Evolutionary conservation across 2,329 filamentous ascomycete genomes (phyloP), one percentile per base, ranked within the genome.

Genomic region (Ophiocordyceps camponoti-rufipedis): DNA sequence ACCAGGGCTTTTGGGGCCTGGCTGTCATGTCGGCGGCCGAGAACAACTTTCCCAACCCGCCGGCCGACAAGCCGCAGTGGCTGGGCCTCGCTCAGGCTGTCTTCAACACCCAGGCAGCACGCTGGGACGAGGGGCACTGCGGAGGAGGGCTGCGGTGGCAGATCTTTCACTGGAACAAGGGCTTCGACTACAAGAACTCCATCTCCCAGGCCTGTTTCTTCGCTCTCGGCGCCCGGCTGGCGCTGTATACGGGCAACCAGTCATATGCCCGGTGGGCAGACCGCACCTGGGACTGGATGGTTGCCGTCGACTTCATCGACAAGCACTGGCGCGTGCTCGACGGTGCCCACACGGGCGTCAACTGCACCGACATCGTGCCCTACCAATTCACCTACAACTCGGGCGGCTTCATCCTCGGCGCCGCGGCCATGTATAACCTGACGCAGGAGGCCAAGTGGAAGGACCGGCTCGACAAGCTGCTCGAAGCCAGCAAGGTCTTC

Each of bases 71-170:
- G 53, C 80, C 80, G 2, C 67, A 75, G 53, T 85, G 81, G 76
- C 68, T 85, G 11, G 75, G 78, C 5, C 71, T 91, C 12, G 83
- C 80, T 2, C 78, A 87, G 57, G 82, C 80, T 44, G 82, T 86
- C 29, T 93, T 91, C 67, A 85, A 93, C 58, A 80, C 78, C 2
- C 84, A 89, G 55, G 78, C 76, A 2, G 66, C 68, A 28, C 75
- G 84, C 35, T 91, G 84, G 85, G 83, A 88, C 50, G 67, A 59
- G 1, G 61, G 68, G 1, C 64, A 74, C 44, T 93, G 85, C 53
- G 70, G 68, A n/a, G 85, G 85, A 39, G 86, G 85, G 6, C 60
- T 91, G 44, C 74, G 82, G 49, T 89, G 84, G 84, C 86, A 94
- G 62, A 86, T 94, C 43, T 89, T 83, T 57, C 70, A 74, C 1